Percentiles rank a stretch among this genome's conserved stretches.
Evolutionary conservation across 192 early-diverging fungal genomes (phyloP).

Genomic region (Chytriomyces sp.): DNA sequence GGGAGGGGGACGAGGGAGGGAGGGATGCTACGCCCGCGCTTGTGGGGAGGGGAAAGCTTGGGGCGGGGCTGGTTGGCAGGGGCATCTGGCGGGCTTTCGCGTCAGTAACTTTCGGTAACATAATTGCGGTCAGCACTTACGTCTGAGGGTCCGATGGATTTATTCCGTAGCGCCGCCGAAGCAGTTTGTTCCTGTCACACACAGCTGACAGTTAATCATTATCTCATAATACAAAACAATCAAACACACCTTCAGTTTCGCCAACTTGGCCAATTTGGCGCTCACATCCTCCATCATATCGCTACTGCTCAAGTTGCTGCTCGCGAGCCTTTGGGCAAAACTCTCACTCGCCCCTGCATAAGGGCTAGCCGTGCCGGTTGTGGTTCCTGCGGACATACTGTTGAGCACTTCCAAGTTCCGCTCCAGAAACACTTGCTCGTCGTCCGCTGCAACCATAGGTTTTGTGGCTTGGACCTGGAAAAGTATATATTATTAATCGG

Average conservation of each 20-base stretch:
- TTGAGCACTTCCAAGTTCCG: slow-evolving; percentile 73
- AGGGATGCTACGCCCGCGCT: not conserved
- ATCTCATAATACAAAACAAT: not conserved
- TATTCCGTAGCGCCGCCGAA: slow-evolving; percentile 1
- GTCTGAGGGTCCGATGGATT: not conserved
- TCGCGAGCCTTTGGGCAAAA: slow-evolving; percentile 50
- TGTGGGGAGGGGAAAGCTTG: not conserved
- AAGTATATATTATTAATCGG: not conserved
- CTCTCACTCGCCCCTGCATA: slow-evolving; percentile 39
- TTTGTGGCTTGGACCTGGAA: slow-evolving; percentile 40
- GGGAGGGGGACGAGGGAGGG: not conserved
- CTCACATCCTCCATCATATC: slow-evolving; percentile 46
- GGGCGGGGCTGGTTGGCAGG: not conserved
- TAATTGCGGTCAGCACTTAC: too few relatives aligned
- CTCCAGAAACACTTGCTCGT: slow-evolving; percentile 88
- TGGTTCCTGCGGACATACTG: slow-evolving; percentile 3
- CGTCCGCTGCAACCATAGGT: slow-evolving; percentile 72
- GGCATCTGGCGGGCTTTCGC: not conserved
- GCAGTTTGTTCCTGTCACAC: slow-evolving; percentile 15
- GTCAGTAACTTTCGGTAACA: too few relatives aligned
- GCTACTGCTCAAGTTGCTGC: slow-evolving; percentile 28
- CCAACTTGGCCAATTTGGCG: slow-evolving; percentile 35
- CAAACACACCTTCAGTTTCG: slow-evolving; percentile 36
- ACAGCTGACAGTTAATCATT: not conserved
- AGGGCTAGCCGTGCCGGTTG: slow-evolving; percentile 5